These are phyloP conservation scores for Boeremia exigua DNA, from an alignment of 2,329 filamentous ascomycete species.

Conservation along the genomic window DNA sequence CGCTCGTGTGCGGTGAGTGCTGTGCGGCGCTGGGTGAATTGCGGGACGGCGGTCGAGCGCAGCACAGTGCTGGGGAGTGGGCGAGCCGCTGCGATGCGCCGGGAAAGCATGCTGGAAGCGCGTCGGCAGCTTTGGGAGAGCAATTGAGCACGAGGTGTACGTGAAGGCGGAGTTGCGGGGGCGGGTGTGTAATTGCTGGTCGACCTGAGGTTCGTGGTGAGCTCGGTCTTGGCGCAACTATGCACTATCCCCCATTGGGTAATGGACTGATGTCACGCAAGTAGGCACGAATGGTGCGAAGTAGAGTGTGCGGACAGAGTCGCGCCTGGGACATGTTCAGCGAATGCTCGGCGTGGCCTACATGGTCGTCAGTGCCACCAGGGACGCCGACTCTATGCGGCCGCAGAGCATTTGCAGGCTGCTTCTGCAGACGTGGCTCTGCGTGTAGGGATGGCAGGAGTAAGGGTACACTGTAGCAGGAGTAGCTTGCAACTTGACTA, in stretches of 20 bases:
- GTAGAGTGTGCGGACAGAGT: no score
- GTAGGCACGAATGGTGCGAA: no score
- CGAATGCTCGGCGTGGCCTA: no score
- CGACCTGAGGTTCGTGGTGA: conserved; percentile 40
- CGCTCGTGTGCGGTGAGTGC: conserved; percentile 41
- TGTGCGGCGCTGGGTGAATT: conserved; percentile 48
- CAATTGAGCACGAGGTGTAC: conserved; percentile 30
- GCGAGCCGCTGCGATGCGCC: conserved; percentile 51
- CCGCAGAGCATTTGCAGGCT: no score
- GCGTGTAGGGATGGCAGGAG: no score
- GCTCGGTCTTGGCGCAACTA: conserved; percentile 13
- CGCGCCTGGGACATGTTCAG: no score
- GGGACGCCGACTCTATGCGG: no score
- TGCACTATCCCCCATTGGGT: conserved; percentile 18
- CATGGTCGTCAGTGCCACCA: no score
- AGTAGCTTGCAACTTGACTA: no score
- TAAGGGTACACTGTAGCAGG: no score
- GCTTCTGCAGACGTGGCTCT: no score
- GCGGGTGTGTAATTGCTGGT: conserved; percentile 20
- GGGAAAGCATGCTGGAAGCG: conserved; percentile 49
- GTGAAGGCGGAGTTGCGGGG: conserved; percentile 36
- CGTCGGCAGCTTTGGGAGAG: conserved; percentile 50
- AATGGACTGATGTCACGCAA: not conserved
- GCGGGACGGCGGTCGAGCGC: conserved; percentile 39
- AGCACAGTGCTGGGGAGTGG: conserved; percentile 48